Evolutionary conservation across 768 basidiomycete species (phyloP).

Genomic region (Termitomyces sp.): DNA sequence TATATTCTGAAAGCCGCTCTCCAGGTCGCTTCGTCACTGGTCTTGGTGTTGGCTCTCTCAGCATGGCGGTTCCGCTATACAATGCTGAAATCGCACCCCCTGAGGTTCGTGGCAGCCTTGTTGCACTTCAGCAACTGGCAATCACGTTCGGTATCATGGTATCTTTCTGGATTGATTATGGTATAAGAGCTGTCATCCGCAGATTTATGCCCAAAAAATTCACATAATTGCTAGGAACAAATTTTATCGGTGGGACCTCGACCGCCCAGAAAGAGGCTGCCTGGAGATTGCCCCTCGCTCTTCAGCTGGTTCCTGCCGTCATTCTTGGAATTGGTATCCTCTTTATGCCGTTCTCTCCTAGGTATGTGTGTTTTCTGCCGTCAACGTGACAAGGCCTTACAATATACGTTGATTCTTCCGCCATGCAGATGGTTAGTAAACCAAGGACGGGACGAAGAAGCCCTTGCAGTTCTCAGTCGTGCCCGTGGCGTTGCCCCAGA

Average conservation of each 20-base stretch:
- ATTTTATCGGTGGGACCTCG: conserved; percentile 66
- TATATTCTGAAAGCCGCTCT: conserved; percentile 12
- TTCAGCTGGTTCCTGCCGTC: conserved; percentile 72
- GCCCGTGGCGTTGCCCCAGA: conserved; percentile 54
- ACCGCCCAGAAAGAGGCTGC: conserved; percentile 56
- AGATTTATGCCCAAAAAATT: conserved; percentile 22
- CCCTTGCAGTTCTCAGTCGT: conserved; percentile 54
- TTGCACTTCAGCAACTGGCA: conserved; percentile 77
- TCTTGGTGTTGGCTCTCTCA: conserved; percentile 75
- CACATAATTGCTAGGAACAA: conserved; percentile 49
- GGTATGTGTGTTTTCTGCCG: conserved; percentile 27
- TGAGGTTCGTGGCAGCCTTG: conserved; percentile 76
- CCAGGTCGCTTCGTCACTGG: conserved; percentile 70
- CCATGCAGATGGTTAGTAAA: conserved; percentile 66
- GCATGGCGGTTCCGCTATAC: conserved; percentile 81
- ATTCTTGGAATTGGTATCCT: conserved; percentile 65
- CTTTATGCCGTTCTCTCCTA: conserved; percentile 78
- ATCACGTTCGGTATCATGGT: conserved; percentile 81
- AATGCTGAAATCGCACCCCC: conserved; percentile 71
- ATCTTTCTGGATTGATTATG: conserved; percentile 50
- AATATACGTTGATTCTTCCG: background rate
- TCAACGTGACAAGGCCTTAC: background rate
- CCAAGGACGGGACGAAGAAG: conserved; percentile 71
- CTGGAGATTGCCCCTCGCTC: conserved; percentile 70
- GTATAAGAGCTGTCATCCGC: conserved; percentile 17